Conservation (phyloP, 257 asterid species). For the Nicotiana obtusifolia region DNA sequence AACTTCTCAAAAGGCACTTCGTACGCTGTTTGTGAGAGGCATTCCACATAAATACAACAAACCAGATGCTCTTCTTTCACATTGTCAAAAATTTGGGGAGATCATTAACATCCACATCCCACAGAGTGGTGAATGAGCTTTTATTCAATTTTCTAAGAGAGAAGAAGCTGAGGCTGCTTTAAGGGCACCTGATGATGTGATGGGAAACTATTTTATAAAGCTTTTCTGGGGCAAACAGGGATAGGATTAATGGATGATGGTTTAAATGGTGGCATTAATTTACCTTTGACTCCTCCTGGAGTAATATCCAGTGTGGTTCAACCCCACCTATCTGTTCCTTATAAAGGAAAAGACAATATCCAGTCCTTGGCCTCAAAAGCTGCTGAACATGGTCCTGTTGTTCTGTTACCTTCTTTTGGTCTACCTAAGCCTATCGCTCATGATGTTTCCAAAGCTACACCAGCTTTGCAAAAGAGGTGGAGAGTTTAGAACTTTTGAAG, state of each 20-base stretch:
- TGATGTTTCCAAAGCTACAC: constrained; percentile 54
- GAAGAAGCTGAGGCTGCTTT: constrained; percentile 94
- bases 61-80: constrained; percentile 82
- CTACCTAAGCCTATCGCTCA: constrained; percentile 33
- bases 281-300: constrained; percentile 28
- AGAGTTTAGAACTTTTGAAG: constrained; percentile 74
- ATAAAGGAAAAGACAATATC: constrained; percentile 50
- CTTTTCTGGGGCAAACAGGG: constrained; percentile 97
- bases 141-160: constrained; percentile 80
- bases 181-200: constrained; percentile 94
- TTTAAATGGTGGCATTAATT: constrained; percentile 29
- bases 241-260: constrained; percentile 63
- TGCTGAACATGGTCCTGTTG: constrained; percentile 10
- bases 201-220: constrained; percentile 95
- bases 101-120: constrained; percentile 79
- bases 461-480: constrained; percentile 66
- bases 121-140: constrained; percentile 57
- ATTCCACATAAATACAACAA: constrained; percentile 83
- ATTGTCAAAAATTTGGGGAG: constrained; percentile 89
- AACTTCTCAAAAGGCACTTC: constrained; percentile 67
- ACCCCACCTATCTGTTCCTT: constrained; percentile 29
- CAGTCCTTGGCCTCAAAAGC: constrained; percentile 36
- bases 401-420: constrained; percentile 36
- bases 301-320: constrained; percentile 22
- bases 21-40: constrained; percentile 75